Percentiles rank a stretch among this genome's conserved stretches.
Evolutionary conservation across 768 basidiomycete species (phyloP).

Genomic region (Phylloporus rhodoxanthus): DNA sequence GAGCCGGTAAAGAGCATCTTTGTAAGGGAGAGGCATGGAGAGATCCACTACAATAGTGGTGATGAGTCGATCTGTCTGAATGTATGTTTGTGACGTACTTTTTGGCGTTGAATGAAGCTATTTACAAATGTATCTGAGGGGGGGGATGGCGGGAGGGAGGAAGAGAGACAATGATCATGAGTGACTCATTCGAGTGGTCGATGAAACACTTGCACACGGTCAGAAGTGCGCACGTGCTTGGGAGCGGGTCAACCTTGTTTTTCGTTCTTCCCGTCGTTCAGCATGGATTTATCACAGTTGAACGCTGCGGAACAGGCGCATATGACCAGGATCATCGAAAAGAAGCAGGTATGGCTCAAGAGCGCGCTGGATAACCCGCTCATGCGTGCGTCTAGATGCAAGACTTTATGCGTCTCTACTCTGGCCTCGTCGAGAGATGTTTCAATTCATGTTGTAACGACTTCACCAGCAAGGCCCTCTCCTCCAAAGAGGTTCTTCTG

Average conservation of each 20-base stretch:
- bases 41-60: constrained; percentile 33
- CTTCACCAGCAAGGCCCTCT: constrained; percentile 91
- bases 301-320: constrained; percentile 92
- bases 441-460: constrained; percentile 95
- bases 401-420: constrained; percentile 95
- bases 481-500: constrained; percentile 76
- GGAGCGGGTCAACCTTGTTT: neutral
- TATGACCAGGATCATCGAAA: constrained; percentile 91
- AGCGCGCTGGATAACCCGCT: neutral
- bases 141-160: neutral
- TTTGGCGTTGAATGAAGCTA: neutral
- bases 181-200: neutral
- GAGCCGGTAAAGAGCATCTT: constrained; percentile 71
- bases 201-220: constrained; percentile 8
- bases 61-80: constrained; percentile 5
- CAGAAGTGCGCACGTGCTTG: neutral
- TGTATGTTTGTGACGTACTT: constrained; percentile 15
- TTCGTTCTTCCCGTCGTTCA: constrained; percentile 5
- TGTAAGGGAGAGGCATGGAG: constrained; percentile 68
- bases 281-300: constrained; percentile 90
- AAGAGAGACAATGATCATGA: neutral
- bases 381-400: constrained; percentile 66
- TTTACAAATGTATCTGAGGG: neutral
- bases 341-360: constrained; percentile 70
- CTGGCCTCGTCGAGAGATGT: constrained; percentile 90